These are phyloP conservation scores for Capillidium heterosporum DNA, from an alignment of 371 early-diverging fungal species.

Conservation along the genomic window DNA sequence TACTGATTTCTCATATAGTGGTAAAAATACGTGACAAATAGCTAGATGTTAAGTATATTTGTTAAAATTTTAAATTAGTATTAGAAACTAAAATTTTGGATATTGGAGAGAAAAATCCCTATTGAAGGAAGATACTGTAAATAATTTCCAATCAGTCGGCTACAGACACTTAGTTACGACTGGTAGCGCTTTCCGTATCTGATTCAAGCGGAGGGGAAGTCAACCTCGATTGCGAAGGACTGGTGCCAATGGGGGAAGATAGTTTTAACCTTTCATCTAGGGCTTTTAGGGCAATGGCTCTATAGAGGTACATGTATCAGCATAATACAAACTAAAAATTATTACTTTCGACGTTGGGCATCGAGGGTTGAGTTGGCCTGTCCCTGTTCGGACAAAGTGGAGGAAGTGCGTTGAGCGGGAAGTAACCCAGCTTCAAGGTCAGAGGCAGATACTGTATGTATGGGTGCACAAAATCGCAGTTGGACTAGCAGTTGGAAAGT, in stretches of 20 bases:
- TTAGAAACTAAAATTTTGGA: no score
- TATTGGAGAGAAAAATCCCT: no score
- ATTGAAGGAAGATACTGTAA: no score
- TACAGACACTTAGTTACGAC: no score
- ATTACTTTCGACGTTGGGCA: conserved; percentile 38
- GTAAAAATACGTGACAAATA: no score
- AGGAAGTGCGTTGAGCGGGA: background rate
- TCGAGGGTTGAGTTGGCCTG: conserved; percentile 15
- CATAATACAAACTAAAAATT: background rate
- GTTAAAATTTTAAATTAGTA: no score
- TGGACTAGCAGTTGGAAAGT: conserved; percentile 25
- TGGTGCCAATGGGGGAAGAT: background rate
- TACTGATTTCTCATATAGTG: no score
- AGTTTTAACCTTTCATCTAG: conserved; percentile 32
- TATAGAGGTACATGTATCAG: conserved; percentile 5
- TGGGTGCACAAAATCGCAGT: conserved; percentile 22
- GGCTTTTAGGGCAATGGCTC: conserved; percentile 40
- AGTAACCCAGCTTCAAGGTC: conserved; percentile 20
- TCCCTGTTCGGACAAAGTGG: background rate
- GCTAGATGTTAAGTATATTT: no score
- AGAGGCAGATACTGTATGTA: conserved; percentile 22
- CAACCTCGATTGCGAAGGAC: no score
- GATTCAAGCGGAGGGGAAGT: no score
- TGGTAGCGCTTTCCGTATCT: no score
- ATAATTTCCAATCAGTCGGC: no score